Percentiles rank a stretch among this genome's conserved stretches.
Conservation (phyloP, 1,284 basidiomycete species). For the Rhodotorula sp. region DNA sequence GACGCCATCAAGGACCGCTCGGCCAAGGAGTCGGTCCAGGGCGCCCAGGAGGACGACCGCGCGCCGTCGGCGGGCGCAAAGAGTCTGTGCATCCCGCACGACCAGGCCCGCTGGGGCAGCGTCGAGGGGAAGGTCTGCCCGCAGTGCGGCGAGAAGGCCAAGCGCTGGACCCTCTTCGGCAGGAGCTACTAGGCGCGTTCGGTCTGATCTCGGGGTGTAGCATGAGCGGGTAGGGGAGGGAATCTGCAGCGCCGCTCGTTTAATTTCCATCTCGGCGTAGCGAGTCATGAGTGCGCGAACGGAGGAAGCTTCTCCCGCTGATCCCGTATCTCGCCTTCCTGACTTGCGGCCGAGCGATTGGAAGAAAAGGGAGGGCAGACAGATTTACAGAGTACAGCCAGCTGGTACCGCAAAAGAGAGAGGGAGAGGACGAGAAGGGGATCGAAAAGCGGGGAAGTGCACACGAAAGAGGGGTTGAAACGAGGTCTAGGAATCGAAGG, state of each 20-base stretch:
- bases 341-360: no score
- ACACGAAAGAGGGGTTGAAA: background rate
- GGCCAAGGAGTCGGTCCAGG: constrained; percentile 65
- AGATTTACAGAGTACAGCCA: no score
- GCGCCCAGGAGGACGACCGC: constrained; percentile 75
- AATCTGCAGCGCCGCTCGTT: background rate
- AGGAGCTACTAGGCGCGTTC: constrained; percentile 24
- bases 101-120: constrained; percentile 79
- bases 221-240: no score
- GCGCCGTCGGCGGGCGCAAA: constrained; percentile 99
- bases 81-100: constrained; percentile 94
- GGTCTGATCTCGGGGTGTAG: background rate
- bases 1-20: constrained; percentile 97
- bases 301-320: no score
- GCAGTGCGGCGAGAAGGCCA: constrained; percentile 67
- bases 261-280: background rate
- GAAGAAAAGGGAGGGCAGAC: no score
- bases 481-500: background rate
- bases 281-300: no score
- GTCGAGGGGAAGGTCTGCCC: constrained; percentile 80
- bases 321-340: no score
- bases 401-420: no score
- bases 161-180: constrained; percentile 60
- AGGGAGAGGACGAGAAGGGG: no score
- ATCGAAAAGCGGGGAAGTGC: no score